Percentiles rank a stretch among this genome's conserved stretches.
These are phyloP conservation scores for Acacia crassicarpa DNA, from an alignment of 306 rosid species.

Conservation along the genomic window DNA sequence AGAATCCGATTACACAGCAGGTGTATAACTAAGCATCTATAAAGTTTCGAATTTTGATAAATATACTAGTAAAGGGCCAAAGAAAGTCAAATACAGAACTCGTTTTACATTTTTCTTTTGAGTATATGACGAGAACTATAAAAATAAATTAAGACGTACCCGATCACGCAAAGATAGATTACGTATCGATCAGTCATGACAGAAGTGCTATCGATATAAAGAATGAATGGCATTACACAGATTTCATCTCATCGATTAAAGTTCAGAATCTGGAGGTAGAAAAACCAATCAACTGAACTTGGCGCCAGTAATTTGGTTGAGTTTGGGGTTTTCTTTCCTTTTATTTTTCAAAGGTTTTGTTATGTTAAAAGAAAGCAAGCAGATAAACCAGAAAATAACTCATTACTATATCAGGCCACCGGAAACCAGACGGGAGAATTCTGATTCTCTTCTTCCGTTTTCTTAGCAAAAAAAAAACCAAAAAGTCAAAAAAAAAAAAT, in stretches of 20 bases:
- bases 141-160: conserved; percentile 18
- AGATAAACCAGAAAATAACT: conserved; percentile 17
- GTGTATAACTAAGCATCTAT: not conserved
- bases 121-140: conserved; percentile 17
- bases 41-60: conserved; percentile 19
- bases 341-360: not conserved
- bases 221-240: conserved; percentile 41
- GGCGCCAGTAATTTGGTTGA: conserved; percentile 42
- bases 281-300: conserved; percentile 50
- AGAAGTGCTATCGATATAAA: conserved; percentile 35
- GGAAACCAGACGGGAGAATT: conserved; percentile 30
- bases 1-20: not conserved
- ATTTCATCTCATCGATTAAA: conserved; percentile 45
- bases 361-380: conserved; percentile 26
- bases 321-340: conserved; percentile 32
- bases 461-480: conserved; percentile 56
- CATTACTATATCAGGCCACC: conserved; percentile 32
- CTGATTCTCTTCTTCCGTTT: conserved; percentile 42
- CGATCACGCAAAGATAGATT: not conserved
- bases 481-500: conserved; percentile 25
- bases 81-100: conserved; percentile 29
- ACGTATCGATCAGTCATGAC: conserved; percentile 36
- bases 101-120: conserved; percentile 23
- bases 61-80: conserved; percentile 30
- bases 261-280: conserved; percentile 27